Conservation (phyloP, 2,329 filamentous ascomycete genomes). For the Leptographium flavum region DNA sequence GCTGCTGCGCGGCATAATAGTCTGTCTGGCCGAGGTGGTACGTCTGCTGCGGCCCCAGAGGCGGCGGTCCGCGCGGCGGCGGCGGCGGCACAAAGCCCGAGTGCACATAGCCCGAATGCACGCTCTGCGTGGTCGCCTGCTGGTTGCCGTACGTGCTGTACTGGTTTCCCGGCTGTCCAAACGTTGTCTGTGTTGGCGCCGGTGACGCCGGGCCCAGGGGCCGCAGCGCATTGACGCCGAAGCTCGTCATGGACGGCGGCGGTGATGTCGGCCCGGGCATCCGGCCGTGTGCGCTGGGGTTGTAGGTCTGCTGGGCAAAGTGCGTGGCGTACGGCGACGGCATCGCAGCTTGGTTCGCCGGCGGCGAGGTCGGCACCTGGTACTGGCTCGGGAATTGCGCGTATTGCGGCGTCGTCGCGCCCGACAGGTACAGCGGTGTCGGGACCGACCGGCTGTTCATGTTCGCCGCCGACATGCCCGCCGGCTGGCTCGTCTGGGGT, state of each 20-base stretch:
- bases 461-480: slow-evolving; percentile 13
- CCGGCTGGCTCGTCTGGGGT: slow-evolving; percentile 16
- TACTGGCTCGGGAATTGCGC: slow-evolving; percentile 43
- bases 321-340: slow-evolving; percentile 17
- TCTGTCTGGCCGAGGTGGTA: slow-evolving; percentile 31
- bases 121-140: slow-evolving; percentile 25
- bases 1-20: slow-evolving; percentile 22
- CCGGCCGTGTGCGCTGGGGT: slow-evolving; percentile 44
- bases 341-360: slow-evolving; percentile 29
- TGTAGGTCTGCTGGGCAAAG: slow-evolving; percentile 38
- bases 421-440: slow-evolving; percentile 21
- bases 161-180: slow-evolving; percentile 32
- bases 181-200: slow-evolving; percentile 45
- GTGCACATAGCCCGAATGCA: slow-evolving; percentile 31
- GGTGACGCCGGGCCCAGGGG: slow-evolving; percentile 33
- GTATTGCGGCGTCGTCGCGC: slow-evolving; percentile 28
- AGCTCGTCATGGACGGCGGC: slow-evolving; percentile 24
- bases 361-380: slow-evolving; percentile 41
- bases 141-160: slow-evolving; percentile 32
- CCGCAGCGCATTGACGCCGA: slow-evolving; percentile 18
- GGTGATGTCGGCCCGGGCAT: slow-evolving; percentile 37
- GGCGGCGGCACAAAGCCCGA: slow-evolving; percentile 48
- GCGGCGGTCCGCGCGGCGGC: slow-evolving; percentile 47
- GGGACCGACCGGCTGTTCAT: slow-evolving; percentile 20
- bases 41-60: slow-evolving; percentile 47